A percentile compares a stretch with the other conserved stretches of the same genome.
These are phyloP conservation scores for Xylaria intraflava DNA, from an alignment of 495 filamentous ascomycete species.

Conservation along the genomic window DNA sequence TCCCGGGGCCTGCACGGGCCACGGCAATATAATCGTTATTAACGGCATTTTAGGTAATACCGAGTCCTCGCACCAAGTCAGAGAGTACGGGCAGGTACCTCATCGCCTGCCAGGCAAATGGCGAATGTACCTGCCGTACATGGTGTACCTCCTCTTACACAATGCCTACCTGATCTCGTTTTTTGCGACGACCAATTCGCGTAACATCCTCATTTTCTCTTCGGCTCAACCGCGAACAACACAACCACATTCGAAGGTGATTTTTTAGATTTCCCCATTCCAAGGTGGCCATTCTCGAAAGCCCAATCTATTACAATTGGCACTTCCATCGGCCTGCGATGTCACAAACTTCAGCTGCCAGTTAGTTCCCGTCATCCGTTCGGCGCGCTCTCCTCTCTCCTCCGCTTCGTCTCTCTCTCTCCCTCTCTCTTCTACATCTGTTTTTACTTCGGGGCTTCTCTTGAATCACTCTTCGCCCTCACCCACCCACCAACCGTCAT, in stretches of 20 bases:
- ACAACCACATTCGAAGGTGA: background rate
- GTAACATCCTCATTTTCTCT: slow-evolving; percentile 11
- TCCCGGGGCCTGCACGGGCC: background rate
- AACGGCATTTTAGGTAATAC: too few relatives aligned
- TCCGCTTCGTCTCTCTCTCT: background rate
- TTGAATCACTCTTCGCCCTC: background rate
- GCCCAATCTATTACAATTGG: slow-evolving; percentile 19
- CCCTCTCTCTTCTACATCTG: background rate
- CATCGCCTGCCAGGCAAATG: background rate
- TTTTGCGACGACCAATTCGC: slow-evolving; percentile 17
- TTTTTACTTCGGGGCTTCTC: background rate
- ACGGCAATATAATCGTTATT: background rate
- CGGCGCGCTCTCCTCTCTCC: slow-evolving; percentile 5
- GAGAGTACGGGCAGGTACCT: slow-evolving; percentile 1
- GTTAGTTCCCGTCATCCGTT: slow-evolving; percentile 20
- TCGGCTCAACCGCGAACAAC: slow-evolving; percentile 12
- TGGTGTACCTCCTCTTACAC: background rate
- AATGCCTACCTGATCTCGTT: slow-evolving; percentile 11
- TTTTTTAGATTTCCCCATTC: background rate
- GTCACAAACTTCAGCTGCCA: slow-evolving; percentile 18
- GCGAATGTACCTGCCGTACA: background rate
- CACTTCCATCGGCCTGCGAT: slow-evolving; percentile 19
- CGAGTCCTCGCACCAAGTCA: too few relatives aligned
- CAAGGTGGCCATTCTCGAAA: slow-evolving; percentile 3
- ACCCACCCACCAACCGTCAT: background rate